Evolutionary conservation across 2,329 filamentous ascomycete genomes (phyloP).

Genomic region (Colletotrichum sojae): DNA sequence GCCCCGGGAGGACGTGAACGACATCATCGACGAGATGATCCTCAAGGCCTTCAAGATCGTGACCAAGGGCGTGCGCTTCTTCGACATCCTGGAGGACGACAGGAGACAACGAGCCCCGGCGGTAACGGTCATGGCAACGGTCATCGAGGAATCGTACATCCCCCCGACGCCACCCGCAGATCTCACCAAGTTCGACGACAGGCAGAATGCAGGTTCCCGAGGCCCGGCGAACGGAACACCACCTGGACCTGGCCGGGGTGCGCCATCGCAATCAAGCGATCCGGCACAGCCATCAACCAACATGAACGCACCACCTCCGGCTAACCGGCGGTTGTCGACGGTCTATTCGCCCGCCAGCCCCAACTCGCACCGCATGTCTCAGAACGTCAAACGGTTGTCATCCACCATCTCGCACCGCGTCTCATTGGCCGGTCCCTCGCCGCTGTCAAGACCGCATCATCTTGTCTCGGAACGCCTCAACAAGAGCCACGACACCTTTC

Average conservation of each 20-base stretch:
- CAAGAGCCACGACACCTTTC: slow-evolving; percentile 86
- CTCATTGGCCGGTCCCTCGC: slow-evolving; percentile 79
- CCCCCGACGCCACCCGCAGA: slow-evolving; percentile 77
- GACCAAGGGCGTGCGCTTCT: slow-evolving; percentile 89
- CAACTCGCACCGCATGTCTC: slow-evolving; percentile 53
- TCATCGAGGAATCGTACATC: slow-evolving; percentile 70
- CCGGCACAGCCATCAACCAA: slow-evolving; percentile 49
- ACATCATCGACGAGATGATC: slow-evolving; percentile 92
- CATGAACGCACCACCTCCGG: slow-evolving; percentile 46
- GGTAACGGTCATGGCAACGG: slow-evolving; percentile 72
- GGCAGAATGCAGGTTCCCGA: slow-evolving; percentile 58
- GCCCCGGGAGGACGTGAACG: slow-evolving; percentile 73
- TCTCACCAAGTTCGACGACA: slow-evolving; percentile 62
- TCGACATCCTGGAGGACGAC: slow-evolving; percentile 85
- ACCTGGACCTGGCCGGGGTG: slow-evolving; percentile 46
- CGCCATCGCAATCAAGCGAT: slow-evolving; percentile 54
- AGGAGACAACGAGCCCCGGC: slow-evolving; percentile 63
- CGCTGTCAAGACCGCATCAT: slow-evolving; percentile 74
- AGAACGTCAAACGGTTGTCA: slow-evolving; percentile 64
- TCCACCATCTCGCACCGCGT: slow-evolving; percentile 78
- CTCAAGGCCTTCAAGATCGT: slow-evolving; percentile 94
- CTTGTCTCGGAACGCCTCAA: slow-evolving; percentile 88
- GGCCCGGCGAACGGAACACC: slow-evolving; percentile 49
- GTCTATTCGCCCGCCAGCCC: slow-evolving; percentile 51
- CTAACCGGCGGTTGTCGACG: slow-evolving; percentile 64